Evolutionary conservation across 345 rosid genomes (phyloP).

Genomic region (Iberis pinnata): DNA sequence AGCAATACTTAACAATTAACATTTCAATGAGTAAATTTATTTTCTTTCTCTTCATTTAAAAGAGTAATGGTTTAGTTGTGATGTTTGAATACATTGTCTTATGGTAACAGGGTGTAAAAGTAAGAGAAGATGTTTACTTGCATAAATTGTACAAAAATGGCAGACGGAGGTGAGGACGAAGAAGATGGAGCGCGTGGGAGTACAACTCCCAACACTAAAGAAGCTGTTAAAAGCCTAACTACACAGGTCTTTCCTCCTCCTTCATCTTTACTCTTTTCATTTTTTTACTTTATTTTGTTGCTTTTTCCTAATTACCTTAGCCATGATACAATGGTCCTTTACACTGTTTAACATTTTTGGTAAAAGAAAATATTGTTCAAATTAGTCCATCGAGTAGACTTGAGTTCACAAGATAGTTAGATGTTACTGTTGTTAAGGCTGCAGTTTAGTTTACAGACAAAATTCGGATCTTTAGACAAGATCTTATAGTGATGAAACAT

Average conservation of each 20-base stretch:
- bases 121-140: constrained; percentile 67
- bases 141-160: constrained; percentile 81
- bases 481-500: constrained; percentile 24
- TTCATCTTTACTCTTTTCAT: constrained; percentile 11
- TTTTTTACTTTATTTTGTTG: constrained; percentile 17
- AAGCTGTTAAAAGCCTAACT: constrained; percentile 99
- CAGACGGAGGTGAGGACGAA: constrained; percentile 58
- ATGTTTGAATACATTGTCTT: constrained; percentile 11
- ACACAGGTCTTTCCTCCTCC: constrained; percentile 56
- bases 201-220: constrained; percentile 78
- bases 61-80: background rate
- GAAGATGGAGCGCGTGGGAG: constrained; percentile 52
- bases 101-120: constrained; percentile 2
- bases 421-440: constrained; percentile 25
- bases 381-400: constrained; percentile 14
- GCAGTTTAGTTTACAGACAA: constrained; percentile 20
- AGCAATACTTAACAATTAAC: background rate
- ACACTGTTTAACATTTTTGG: constrained; percentile 17
- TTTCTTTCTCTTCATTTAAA: background rate
- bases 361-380: background rate
- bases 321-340: background rate
- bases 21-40: too few relatives aligned
- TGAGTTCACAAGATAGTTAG: constrained; percentile 11
- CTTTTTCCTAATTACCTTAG: constrained; percentile 16
- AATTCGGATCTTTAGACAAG: constrained; percentile 21